phyloP scores from a whole-genome alignment of 1,139 yeast species.

The Suhomyces atakaporum region DNA sequence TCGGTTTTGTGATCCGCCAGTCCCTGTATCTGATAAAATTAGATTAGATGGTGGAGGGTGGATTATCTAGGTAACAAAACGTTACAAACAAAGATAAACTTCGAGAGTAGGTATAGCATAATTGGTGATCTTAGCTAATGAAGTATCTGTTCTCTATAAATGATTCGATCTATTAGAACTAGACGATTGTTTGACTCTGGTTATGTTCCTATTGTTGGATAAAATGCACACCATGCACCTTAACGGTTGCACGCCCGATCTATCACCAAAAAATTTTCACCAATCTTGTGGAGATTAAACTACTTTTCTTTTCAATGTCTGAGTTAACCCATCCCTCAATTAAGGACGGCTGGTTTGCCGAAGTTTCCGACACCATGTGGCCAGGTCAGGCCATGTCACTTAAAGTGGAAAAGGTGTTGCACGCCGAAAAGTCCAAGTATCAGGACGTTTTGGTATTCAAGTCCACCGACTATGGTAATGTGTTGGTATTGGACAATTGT shows the following conservation, averaged over 20 bases:
- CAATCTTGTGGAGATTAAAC: neutral
- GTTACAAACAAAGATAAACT: no score
- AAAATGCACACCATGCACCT: no score
- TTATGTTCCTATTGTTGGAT: no score
- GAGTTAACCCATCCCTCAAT: conserved; percentile 70
- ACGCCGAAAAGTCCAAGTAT: conserved; percentile 78
- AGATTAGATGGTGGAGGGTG: no score
- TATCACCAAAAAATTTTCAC: neutral
- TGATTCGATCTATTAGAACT: no score
- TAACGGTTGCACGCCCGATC: conserved; percentile 1
- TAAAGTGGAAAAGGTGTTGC: conserved; percentile 77
- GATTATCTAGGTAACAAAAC: no score
- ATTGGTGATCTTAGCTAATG: no score
- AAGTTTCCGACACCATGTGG: conserved; percentile 85
- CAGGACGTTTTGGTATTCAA: conserved; percentile 82
- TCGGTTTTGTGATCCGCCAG: no score
- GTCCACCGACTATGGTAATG: conserved; percentile 87
- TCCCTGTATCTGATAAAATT: no score
- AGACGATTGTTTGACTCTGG: no score
- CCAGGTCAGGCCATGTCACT: conserved; percentile 95
- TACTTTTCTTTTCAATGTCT: conserved; percentile 6
- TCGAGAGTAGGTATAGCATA: no score
- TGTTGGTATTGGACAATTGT: conserved; percentile 84
- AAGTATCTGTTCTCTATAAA: no score
- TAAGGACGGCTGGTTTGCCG: conserved; percentile 90